These are phyloP conservation scores for Calonectria naviculata DNA, from an alignment of 2,329 filamentous ascomycete genomes.

Conservation along the genomic window DNA sequence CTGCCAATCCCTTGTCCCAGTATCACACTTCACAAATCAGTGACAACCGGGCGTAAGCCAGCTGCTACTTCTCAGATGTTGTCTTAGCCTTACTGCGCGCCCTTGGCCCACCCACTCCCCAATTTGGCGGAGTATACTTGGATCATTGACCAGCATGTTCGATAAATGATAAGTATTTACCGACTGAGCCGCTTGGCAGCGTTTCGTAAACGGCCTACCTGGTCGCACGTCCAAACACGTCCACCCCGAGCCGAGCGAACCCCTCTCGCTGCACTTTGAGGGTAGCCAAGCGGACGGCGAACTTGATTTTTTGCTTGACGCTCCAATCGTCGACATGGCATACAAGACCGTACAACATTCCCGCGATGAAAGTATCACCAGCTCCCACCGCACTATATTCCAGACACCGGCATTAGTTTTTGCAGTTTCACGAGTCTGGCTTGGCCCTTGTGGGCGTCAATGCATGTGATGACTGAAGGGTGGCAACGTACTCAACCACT, in stretches of 20 bases:
- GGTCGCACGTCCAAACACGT: constrained; percentile 36
- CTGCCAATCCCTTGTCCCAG: constrained; percentile 29
- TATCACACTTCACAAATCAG: constrained; percentile 34
- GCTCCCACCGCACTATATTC: constrained; percentile 73
- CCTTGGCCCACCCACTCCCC: constrained; percentile 32
- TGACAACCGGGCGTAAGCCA: constrained; percentile 30
- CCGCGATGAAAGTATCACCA: constrained; percentile 81
- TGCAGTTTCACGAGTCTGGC: constrained; percentile 16
- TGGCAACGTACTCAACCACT: constrained; percentile 69
- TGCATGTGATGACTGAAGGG: constrained; percentile 19
- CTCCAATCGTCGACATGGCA: constrained; percentile 62
- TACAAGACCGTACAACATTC: constrained; percentile 72
- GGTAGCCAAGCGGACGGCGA: constrained; percentile 75
- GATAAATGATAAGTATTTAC: constrained; percentile 24
- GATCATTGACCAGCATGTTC: constrained; percentile 29
- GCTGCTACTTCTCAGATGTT: constrained; percentile 23
- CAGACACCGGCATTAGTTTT: constrained; percentile 34
- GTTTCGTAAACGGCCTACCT: constrained; percentile 13
- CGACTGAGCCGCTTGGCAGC: constrained; percentile 26
- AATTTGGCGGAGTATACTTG: constrained; percentile 25
- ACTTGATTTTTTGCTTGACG: constrained; percentile 60
- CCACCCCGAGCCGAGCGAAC: constrained; percentile 63
- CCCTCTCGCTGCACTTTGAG: constrained; percentile 76
- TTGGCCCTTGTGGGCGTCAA: neutral
- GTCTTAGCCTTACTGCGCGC: constrained; percentile 24